Conservation (phyloP, 1,139 yeast species). For the Sugiyamaella sp. region DNA sequence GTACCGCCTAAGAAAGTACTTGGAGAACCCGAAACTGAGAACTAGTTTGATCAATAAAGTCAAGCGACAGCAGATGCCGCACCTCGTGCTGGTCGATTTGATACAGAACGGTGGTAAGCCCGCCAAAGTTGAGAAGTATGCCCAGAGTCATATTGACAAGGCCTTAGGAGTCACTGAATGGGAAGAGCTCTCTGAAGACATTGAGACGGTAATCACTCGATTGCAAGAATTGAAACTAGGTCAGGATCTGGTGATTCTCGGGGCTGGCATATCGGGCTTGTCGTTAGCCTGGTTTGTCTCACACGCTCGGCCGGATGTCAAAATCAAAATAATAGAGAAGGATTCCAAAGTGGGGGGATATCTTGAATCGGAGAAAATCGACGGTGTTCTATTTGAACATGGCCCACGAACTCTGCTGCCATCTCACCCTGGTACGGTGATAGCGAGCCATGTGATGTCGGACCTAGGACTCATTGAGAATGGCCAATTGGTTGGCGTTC, state of each 20-base stretch:
- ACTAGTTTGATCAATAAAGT: conserved; percentile 4
- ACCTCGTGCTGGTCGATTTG: conserved; percentile 17
- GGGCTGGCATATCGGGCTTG: conserved; percentile 89
- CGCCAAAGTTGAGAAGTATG: conserved; percentile 1
- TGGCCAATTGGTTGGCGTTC: conserved; percentile 54
- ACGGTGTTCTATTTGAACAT: conserved; percentile 39
- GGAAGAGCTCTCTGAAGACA: conserved; percentile 29
- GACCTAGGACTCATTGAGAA: conserved; percentile 46
- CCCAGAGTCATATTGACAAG: conserved; percentile 17
- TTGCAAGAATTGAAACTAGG: conserved; percentile 35
- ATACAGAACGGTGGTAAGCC: conserved; percentile 17
- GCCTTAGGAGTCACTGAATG: conserved; percentile 27
- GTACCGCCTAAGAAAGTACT: conserved; percentile 19
- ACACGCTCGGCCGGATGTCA: conserved; percentile 64
- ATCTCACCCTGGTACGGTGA: conserved; percentile 41
- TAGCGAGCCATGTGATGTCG: conserved; percentile 43
- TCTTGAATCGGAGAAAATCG: conserved; percentile 53
- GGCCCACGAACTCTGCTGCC: conserved; percentile 50
- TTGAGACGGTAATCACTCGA: conserved; percentile 37
- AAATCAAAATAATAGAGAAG: conserved; percentile 64
- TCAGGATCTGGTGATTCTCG: conserved; percentile 52
- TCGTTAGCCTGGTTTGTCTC: conserved; percentile 74
- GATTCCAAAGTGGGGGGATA: conserved; percentile 71
- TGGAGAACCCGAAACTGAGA: conserved; percentile 15
- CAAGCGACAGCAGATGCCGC: conserved; percentile 18